Conservation (phyloP, 495 filamentous ascomycete species). For the Penicillium robsamsonii region DNA sequence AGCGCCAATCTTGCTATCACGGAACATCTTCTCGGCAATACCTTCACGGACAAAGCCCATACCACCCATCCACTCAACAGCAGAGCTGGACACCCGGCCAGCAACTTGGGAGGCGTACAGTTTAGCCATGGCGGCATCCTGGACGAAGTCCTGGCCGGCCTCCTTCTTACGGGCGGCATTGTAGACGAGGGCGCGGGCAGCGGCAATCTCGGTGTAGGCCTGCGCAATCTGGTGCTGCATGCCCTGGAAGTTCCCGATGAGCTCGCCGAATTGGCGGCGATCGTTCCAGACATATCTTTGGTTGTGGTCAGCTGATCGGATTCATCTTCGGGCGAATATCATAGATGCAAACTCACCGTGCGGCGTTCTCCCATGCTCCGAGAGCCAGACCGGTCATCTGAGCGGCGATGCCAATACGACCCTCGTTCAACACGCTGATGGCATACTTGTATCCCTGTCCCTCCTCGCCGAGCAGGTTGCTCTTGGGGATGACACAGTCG, state of each 20-base stretch:
- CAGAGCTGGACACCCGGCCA: slow-evolving; percentile 76
- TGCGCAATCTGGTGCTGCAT: slow-evolving; percentile 99
- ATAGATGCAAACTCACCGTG: slow-evolving; percentile 52
- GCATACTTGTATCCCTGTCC: slow-evolving; percentile 98
- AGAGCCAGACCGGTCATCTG: slow-evolving; percentile 98
- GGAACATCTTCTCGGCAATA: slow-evolving; percentile 95
- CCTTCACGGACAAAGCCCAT: slow-evolving; percentile 97
- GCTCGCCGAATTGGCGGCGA: slow-evolving; percentile 91
- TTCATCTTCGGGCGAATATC: background rate
- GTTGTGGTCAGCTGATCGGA: background rate
- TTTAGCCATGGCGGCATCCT: slow-evolving; percentile 98
- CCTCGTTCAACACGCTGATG: slow-evolving; percentile 94
- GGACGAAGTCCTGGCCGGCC: slow-evolving; percentile 89
- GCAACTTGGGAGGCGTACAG: slow-evolving; percentile 92
- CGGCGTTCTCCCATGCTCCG: slow-evolving; percentile 95
- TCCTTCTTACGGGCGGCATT: slow-evolving; percentile 99
- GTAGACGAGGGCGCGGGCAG: slow-evolving; percentile 88
- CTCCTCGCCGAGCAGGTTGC: slow-evolving; percentile 81
- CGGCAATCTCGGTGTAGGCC: slow-evolving; percentile 88
- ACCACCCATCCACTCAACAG: slow-evolving; percentile 98
- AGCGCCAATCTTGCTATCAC: slow-evolving; percentile 97
- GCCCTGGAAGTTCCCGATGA: slow-evolving; percentile 93
- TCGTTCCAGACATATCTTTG: slow-evolving; percentile 89
- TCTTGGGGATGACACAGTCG: slow-evolving; percentile 85
- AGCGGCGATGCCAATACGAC: slow-evolving; percentile 94